These are phyloP conservation scores for Leucocoprinus birnbaumii DNA, from an alignment of 768 basidiomycete species.

Conservation along the genomic window DNA sequence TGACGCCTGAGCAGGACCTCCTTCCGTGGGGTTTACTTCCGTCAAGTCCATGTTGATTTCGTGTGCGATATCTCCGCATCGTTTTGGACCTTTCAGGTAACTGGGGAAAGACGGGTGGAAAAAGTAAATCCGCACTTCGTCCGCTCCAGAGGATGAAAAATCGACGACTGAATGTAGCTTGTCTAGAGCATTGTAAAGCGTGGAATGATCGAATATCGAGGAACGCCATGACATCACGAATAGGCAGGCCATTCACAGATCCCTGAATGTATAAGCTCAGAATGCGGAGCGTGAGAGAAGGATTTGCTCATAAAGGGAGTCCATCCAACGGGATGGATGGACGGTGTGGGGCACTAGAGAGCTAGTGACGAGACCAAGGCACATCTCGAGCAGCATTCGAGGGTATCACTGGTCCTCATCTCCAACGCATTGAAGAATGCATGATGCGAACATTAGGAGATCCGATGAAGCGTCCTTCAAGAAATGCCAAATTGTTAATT, in stretches of 20 bases:
- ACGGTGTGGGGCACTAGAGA: neutral
- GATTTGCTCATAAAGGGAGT: neutral
- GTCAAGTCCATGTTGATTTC: neutral
- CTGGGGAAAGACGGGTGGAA: neutral
- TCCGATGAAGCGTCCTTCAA: neutral
- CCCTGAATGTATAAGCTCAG: neutral
- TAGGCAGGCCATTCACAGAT: neutral
- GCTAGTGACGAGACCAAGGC: neutral
- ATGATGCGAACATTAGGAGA: neutral
- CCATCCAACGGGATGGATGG: neutral
- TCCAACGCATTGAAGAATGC: neutral
- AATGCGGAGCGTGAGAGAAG: neutral
- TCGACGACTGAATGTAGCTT: neutral
- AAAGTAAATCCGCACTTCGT: neutral
- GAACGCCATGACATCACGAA: neutral
- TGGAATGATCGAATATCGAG: neutral
- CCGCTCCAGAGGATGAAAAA: neutral
- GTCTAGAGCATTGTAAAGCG: neutral
- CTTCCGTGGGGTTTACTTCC: too few relatives aligned
- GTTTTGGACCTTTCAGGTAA: neutral
- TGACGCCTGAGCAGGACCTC: too few relatives aligned
- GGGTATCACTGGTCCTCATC: neutral
- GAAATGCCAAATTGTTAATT: neutral
- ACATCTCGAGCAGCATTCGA: neutral
- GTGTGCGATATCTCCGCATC: neutral